Evolutionary conservation across 352 stramenopile genomes (phyloP), one percentile per base, ranked within the genome.

Genomic region (Phytopythium delawarense): DNA sequence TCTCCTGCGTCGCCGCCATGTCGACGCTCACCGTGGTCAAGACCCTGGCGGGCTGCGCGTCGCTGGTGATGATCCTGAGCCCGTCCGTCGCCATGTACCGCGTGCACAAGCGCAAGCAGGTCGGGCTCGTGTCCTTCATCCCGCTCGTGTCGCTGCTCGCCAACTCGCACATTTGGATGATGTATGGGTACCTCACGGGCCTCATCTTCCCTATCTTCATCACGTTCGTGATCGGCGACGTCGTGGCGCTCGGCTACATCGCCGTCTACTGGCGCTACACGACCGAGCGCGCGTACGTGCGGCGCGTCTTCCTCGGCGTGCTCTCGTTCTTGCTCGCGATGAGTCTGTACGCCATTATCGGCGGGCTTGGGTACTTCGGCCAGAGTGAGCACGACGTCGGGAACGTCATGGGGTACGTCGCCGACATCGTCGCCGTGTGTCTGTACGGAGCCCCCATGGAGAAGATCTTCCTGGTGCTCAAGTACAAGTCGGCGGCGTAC

Each of bases 201-300:
- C 65, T 71, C 51, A 75, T 74, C 65, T 87, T 81, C 30, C 74
- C 77, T 0, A 39, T 84, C n/a, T 76, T 87, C 56, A 57, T 60
- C 13, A 79, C 67, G 11, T 87, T 76, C 45, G 60, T 72, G 3
- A 50, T 78, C 12, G 77, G 77, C 18, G 65, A 79, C 28, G 50
- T 76, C 7, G 49, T 77, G 23, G 66, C 67, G 20, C 35, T 76
- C 30, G 32, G 55, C 9, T 81, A 76, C 72, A 64, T 81, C 9
- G 50, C 61, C 40, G 52, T 84, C 55, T 87, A 76, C 66, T 68
- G 70, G 15, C 55, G 63, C 40, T 72, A 72, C 62, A 71, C 65
- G 21, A 71, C 65, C 9, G 60, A 74, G 39, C 65, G 69, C n/a
- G 46, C 23, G 23, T 76, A 78, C 52, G 70, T 74, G 1, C 52